phyloP scores from a whole-genome alignment of 106 monocot species.

The Dioscorea dumetorum region DNA sequence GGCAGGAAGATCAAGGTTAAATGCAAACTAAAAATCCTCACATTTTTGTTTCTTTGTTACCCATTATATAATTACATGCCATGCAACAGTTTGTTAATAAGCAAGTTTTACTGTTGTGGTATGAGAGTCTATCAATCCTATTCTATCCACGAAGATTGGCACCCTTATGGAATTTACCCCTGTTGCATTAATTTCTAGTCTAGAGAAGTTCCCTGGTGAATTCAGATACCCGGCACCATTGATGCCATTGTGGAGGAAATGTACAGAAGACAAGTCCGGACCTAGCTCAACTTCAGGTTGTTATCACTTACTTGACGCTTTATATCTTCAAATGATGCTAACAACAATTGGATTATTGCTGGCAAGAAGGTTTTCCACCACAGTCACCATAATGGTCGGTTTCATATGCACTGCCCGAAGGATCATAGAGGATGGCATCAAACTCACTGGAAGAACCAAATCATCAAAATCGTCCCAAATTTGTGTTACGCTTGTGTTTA shows the following conservation, averaged over 20 bases:
- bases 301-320: background rate
- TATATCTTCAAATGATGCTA: background rate
- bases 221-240: conserved; percentile 52
- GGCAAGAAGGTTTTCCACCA: conserved; percentile 11
- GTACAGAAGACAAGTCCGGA: conserved; percentile 4
- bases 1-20: conserved; percentile 44
- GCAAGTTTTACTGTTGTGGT: background rate
- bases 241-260: conserved; percentile 55
- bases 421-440: conserved; percentile 9
- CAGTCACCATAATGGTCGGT: conserved; percentile 7
- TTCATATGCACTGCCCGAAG: conserved; percentile 13
- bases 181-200: conserved; percentile 30
- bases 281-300: conserved; percentile 22
- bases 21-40: background rate
- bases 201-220: conserved; percentile 28
- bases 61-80: background rate
- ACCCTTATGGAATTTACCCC: conserved; percentile 61
- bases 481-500: conserved; percentile 20
- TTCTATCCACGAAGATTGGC: conserved; percentile 28
- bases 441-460: conserved; percentile 10
- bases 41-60: background rate
- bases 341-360: background rate
- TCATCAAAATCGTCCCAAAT: conserved; percentile 14
- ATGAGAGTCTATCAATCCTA: conserved; percentile 27
- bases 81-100: background rate